Base-by-base conservation (phyloP, 768 basidiomycete genomes). In the Lepiota venenata region DNA sequence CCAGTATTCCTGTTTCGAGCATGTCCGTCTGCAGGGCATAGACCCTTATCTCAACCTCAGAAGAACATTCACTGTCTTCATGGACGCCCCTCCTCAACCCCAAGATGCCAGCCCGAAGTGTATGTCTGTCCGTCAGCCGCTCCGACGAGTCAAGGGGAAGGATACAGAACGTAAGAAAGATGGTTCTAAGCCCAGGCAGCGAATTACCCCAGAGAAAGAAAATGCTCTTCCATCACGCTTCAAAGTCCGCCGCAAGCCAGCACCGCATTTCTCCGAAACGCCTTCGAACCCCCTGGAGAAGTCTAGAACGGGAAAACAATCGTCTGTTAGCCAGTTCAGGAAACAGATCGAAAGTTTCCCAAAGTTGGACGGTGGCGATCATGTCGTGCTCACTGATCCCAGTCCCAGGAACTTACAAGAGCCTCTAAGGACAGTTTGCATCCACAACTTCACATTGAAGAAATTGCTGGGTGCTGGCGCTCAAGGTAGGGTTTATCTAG, bases 401-500 rank as follows among this genome's bases (percentile, higher is more conserved):
- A n/a, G 21, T 12, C 38, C 32, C 35, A 38, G 15, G 1, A 35
- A 45, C 20, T 18, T 20, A 22, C 43, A 36, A 16, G 35, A 38
- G 5, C 10, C 18, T n/a, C 43, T 43, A 15, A 32, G 9, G 11
- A 43, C 45, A 25, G 36, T 20, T 15, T 42, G 44, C 7, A 40
- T 60, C 5, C 48, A 41, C 12, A 42, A 50, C 10, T 53, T 57
- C 42, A 50, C 38, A 32, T 22, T 60, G 15, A 53, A 46, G 15
- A 45, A 47, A 21, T 47, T 60, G 36, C 45, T 61, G 16, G 58
- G 60, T 46, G 41, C 55, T 11, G 60, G 58, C 7, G 60, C 55
- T 2, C 58, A 59, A 36, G 60, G 60, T 10, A 59, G 56, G 25
- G 60, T 61, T 15, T 61, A 61, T 25, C 46, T 59, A 3, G 55